Evolutionary conservation across 2,329 filamentous ascomycete genomes (phyloP), one percentile per base, ranked within the genome.

Genomic region (Exophiala oligosperma): DNA sequence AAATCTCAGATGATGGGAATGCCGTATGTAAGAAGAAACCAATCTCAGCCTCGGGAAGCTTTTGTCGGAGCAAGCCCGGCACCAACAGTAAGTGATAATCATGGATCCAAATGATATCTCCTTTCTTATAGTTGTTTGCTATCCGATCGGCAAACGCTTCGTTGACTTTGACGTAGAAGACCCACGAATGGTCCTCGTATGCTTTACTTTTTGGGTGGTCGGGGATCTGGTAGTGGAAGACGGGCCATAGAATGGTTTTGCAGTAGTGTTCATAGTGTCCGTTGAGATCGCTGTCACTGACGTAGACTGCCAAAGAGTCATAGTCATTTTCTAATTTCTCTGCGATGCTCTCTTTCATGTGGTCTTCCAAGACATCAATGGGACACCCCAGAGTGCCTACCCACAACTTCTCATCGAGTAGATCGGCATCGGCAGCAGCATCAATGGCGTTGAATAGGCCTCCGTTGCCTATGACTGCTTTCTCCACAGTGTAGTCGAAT

Each of bases 151-250:
- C 93, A 74, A 97, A 97, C 2, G 89, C 91, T 73, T 94, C 89
- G 76, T 97, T 97, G 70, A 97, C 83, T 54, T 90, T 91, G 70
- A 92, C 89, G 69, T 97, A 97, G 77, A 91, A 96, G 66, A 92
- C 84, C 91, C 92, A 97, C 0, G 92, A 97, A 74, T 97, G 92
- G 67, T 97, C 93, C 73, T 96, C 89, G 72, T 96, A 97, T 0
- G 93, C 93, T 74, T 97, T 97, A 84, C 92, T 97, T 81, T 96
- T 96, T 26, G 93, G 93, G 71, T 96, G 95, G 71, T 97, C 94
- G 0, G 93, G 94, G 59, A 97, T 96, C 74, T 97, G 92, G 73
- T 97, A 97, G 75, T 97, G 92, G 74, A 97, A 96, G 60, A 97
- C 92, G 1, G 93, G 93, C 93, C 93, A 97, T 5, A 97, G 81